Base-by-base conservation (phyloP, 2,329 filamentous ascomycete species). In the Ophiostoma himal-ulmi region DNA sequence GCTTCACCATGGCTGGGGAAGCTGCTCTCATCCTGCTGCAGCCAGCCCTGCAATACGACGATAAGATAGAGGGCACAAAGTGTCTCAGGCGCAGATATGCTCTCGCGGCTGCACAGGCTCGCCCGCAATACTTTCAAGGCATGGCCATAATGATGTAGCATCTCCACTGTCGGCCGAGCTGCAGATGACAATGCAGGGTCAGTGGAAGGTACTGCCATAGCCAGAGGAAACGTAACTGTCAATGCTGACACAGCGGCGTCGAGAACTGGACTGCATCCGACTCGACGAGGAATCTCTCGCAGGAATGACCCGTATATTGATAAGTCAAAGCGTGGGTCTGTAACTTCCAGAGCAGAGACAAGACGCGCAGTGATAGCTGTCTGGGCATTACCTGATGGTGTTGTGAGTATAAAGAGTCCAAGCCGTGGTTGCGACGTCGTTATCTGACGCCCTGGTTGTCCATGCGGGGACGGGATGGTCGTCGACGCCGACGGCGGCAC, bases 251-350 rank as follows among this genome's bases (percentile, higher is more conserved):
- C 65, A 4, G 73, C 71, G 2, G 74, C 67, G 26, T 73, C 74
- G 6, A 74, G 71, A 5, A 62, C 72, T 0, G 64, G 17, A 52
- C 68, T 71, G 52, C 36, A 48, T 8, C 74, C 74, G 22, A 73
- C 11, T 1, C 71, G 70, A 1, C 70, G 71, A 0, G 74, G 73
- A n/a, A 74, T 41, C 17, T 73, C 70, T 6, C 57, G 48, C 10
- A 74, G 5, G 37, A 73, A 72, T 8, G 44, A 34, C 11, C 74
- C 74, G 26, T 71, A 72, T 36, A 73, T 62, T n/a, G 71, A 70
- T 8, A 73, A 37, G 14, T 74, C 73, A 54, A 72, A 73, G 5
- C 72, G 71, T 1, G 71, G 72, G 64, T 74, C 74, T 36, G 65
- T 30, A 14, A 73, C 65, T 20, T 69, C 41, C 10, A 73, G 64